These are phyloP conservation scores for Conringia planisiliqua DNA, from an alignment of 345 rosid species.

Conservation along the genomic window DNA sequence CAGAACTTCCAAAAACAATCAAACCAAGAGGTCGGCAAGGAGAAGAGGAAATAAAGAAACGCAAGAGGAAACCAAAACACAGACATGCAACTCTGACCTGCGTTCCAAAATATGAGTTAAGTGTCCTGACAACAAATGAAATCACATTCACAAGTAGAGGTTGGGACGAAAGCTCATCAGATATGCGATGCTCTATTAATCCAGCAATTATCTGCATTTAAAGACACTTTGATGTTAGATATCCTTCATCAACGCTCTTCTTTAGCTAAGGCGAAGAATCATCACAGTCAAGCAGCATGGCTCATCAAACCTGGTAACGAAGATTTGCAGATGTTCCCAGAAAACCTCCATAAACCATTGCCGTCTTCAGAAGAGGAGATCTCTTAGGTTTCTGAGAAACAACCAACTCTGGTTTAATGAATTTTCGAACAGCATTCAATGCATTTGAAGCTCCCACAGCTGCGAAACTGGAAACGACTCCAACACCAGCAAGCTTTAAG, in stretches of 20 bases:
- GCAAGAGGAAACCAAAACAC: slow-evolving; percentile 8
- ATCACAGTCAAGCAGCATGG: neutral
- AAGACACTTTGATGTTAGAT: slow-evolving; percentile 15
- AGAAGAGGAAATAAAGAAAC: neutral
- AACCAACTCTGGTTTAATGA: slow-evolving; percentile 51
- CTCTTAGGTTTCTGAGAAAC: slow-evolving; percentile 52
- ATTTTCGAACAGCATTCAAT: slow-evolving; percentile 46
- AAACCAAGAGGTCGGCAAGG: neutral
- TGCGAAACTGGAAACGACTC: slow-evolving; percentile 78
- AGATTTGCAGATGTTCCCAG: slow-evolving; percentile 91
- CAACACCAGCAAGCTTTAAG: slow-evolving; percentile 78
- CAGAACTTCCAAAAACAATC: neutral
- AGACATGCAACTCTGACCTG: slow-evolving; percentile 55
- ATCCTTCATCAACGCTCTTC: neutral
- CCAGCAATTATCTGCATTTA: slow-evolving; percentile 88
- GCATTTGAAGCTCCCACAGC: slow-evolving; percentile 84
- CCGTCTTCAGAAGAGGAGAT: slow-evolving; percentile 87
- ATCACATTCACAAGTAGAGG: slow-evolving; percentile 69
- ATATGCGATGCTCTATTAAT: slow-evolving; percentile 78
- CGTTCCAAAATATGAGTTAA: slow-evolving; percentile 93
- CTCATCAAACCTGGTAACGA: slow-evolving; percentile 77
- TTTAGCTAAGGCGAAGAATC: neutral
- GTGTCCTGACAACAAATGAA: slow-evolving; percentile 79
- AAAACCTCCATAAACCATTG: slow-evolving; percentile 67
- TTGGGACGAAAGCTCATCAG: slow-evolving; percentile 78